phyloP scores from a whole-genome alignment of 805 yeast genomes.

The Candida loeiensis region DNA sequence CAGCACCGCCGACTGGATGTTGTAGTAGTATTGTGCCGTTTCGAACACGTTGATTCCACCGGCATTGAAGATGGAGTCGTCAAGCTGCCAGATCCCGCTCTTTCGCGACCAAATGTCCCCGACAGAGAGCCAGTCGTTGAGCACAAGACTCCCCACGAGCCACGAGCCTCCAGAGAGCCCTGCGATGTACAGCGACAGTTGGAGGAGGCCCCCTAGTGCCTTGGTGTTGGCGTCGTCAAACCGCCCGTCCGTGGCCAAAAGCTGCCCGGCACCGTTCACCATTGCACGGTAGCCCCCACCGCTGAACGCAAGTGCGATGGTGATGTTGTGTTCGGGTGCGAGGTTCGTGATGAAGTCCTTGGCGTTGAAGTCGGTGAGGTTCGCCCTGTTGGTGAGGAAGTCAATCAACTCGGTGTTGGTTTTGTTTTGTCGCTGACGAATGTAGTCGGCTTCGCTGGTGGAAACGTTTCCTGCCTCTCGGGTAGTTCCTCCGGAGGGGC shows the following conservation, averaged over 20 bases:
- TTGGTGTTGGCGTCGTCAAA: slow-evolving; percentile 19
- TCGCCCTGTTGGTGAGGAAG: slow-evolving; percentile 28
- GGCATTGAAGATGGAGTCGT: slow-evolving; percentile 55
- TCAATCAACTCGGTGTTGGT: slow-evolving; percentile 28
- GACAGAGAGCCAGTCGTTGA: slow-evolving; percentile 36
- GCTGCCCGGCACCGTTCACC: slow-evolving; percentile 17
- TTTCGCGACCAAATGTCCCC: slow-evolving; percentile 24
- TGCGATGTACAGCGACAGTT: slow-evolving; percentile 13
- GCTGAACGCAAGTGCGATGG: slow-evolving; percentile 31
- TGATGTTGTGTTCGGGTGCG: slow-evolving; percentile 22
- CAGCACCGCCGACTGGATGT: slow-evolving; percentile 21
- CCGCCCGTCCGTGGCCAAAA: slow-evolving; percentile 12
- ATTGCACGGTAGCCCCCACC: slow-evolving; percentile 39
- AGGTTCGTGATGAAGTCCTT: slow-evolving; percentile 22
- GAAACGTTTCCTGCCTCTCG: slow-evolving; percentile 28
- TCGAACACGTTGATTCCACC: slow-evolving; percentile 58
- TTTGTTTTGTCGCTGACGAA: slow-evolving; percentile 21
- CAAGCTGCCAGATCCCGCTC: slow-evolving; percentile 61
- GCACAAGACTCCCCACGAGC: slow-evolving; percentile 45
- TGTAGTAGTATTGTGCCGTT: slow-evolving; percentile 46
- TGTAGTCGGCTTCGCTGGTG: slow-evolving; percentile 24
- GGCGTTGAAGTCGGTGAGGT: slow-evolving; percentile 33
- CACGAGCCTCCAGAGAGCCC: slow-evolving; percentile 57
- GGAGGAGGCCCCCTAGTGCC: slow-evolving; percentile 37
- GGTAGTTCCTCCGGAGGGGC: slow-evolving; percentile 26